phyloP scores from a whole-genome alignment of 768 basidiomycete genomes.

The Crepidotus variabilis region DNA sequence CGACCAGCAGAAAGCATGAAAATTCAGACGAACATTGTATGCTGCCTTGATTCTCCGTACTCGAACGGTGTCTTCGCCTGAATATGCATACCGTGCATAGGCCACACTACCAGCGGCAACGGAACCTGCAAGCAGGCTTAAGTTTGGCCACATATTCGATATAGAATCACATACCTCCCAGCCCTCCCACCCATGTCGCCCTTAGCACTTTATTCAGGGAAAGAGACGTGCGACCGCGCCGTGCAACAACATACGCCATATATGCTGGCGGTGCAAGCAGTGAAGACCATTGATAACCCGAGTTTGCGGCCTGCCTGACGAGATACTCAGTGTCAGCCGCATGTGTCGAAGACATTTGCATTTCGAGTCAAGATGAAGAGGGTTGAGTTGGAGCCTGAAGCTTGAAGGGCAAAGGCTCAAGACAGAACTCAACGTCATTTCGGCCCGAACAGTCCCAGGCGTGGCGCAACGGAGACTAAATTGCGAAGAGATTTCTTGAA shows the following conservation, averaged over 20 bases:
- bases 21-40: conserved; percentile 48
- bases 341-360: conserved; percentile 26
- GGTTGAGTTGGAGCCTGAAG: too few relatives aligned
- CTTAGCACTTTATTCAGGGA: conserved; percentile 61
- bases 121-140: conserved; percentile 32
- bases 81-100: conserved; percentile 56
- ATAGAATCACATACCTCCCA: conserved; percentile 40
- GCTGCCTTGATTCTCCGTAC: conserved; percentile 44
- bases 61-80: conserved; percentile 45
- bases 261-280: conserved; percentile 62
- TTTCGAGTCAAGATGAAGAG: not conserved
- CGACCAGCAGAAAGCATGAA: not conserved
- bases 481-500: not conserved
- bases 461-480: too few relatives aligned
- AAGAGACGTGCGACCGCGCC: conserved; percentile 52
- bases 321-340: conserved; percentile 62
- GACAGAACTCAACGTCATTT: too few relatives aligned
- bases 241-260: conserved; percentile 44
- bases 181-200: conserved; percentile 71
- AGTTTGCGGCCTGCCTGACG: conserved; percentile 57
- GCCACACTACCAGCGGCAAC: conserved; percentile 52
- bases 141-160: not conserved
- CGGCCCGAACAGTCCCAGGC: too few relatives aligned
- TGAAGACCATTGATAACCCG: conserved; percentile 68
- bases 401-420: too few relatives aligned